Conservation (phyloP, 2,329 filamentous ascomycete genomes). For the Aspergillus fumigatiaffinis region DNA sequence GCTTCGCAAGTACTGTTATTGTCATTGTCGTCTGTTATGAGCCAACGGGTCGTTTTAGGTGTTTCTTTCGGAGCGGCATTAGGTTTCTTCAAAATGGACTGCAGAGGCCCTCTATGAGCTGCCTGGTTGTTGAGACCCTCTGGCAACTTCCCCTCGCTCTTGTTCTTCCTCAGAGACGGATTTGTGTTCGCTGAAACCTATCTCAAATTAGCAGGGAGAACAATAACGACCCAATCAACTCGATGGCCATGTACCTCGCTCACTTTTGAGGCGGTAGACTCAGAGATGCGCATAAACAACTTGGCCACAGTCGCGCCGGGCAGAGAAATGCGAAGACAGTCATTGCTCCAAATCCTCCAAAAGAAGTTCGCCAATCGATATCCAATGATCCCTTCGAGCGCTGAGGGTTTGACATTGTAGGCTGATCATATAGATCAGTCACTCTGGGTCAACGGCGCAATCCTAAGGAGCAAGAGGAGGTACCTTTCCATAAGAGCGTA, state of each 20-base stretch:
- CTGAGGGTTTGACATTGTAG: conserved; percentile 44
- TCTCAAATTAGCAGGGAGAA: background rate
- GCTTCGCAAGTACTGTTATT: conserved; percentile 24
- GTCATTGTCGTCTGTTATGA: conserved; percentile 22
- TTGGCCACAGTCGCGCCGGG: conserved; percentile 38
- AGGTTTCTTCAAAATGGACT: conserved; percentile 40
- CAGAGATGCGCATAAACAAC: conserved; percentile 44
- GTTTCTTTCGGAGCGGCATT: conserved; percentile 19
- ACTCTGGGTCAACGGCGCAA: background rate
- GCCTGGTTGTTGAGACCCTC: background rate
- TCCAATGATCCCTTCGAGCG: conserved; percentile 39
- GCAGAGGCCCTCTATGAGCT: conserved; percentile 17
- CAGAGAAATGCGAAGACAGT: conserved; percentile 33
- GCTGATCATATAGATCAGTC: conserved; percentile 28
- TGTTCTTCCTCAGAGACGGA: background rate
- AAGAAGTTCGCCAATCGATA: conserved; percentile 50
- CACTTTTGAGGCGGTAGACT: conserved; percentile 16
- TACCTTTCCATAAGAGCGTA: conserved; percentile 49
- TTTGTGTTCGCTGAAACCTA: background rate
- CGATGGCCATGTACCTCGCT: background rate
- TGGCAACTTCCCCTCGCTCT: background rate
- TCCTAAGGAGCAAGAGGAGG: conserved; percentile 8
- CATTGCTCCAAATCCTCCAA: conserved; percentile 49
- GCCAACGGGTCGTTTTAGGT: conserved; percentile 30
- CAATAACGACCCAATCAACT: background rate